A percentile compares a stretch with the other conserved stretches of the same genome.
phyloP scores from a whole-genome alignment of 257 asterid genomes.

The Misopates orontium region DNA sequence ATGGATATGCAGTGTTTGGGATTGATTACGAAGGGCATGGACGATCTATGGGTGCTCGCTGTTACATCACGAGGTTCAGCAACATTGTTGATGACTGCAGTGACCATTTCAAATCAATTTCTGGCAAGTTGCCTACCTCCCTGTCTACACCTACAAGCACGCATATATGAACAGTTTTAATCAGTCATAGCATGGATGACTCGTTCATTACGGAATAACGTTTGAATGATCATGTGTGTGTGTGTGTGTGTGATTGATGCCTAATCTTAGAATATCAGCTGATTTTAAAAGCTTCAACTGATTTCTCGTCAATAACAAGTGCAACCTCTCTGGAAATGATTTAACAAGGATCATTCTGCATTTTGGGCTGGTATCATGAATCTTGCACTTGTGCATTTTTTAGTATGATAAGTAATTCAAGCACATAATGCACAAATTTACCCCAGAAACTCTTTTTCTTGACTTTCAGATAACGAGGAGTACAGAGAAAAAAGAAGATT shows the following conservation, averaged over 20 bases:
- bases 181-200: not conserved
- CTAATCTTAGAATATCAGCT: not conserved
- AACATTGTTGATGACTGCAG: constrained; percentile 69
- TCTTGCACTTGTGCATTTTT: no score
- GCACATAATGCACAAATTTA: not conserved
- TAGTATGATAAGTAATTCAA: not conserved
- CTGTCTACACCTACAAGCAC: no score
- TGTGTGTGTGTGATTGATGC: not conserved
- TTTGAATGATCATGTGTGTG: not conserved
- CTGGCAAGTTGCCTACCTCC: constrained; percentile 48
- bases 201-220: not conserved
- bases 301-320: not conserved
- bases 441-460: constrained; percentile 10
- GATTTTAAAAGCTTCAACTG: not conserved
- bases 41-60: constrained; percentile 74
- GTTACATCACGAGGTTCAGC: constrained; percentile 79
- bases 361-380: not conserved
- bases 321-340: no score
- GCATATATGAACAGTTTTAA: no score
- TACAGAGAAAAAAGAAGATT: constrained; percentile 61
- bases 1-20: constrained; percentile 82
- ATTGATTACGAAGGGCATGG: constrained; percentile 97
- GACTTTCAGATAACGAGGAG: constrained; percentile 62
- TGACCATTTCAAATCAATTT: constrained; percentile 63
- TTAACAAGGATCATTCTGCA: not conserved